Evolutionary conservation across 1,284 basidiomycete genomes (phyloP).

Genomic region (Melampsora americana): DNA sequence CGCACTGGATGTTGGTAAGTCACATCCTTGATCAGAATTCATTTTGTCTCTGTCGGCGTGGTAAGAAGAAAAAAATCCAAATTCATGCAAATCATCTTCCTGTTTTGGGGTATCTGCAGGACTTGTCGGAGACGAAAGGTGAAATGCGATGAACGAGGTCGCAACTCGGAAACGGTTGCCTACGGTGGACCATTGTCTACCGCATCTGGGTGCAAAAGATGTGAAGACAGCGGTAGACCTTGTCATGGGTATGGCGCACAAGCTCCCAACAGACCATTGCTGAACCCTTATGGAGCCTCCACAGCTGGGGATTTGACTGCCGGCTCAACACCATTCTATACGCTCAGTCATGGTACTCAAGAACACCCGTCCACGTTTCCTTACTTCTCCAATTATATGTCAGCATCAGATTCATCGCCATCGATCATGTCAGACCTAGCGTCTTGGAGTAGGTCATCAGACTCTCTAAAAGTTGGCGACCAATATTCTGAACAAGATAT

Average conservation of each 20-base stretch:
- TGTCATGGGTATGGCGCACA: slow-evolving; percentile 43
- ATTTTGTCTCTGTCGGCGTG: background rate
- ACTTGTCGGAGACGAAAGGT: slow-evolving; percentile 40
- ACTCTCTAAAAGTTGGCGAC: background rate
- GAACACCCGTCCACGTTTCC: background rate
- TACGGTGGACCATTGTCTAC: slow-evolving; percentile 36
- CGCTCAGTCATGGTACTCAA: slow-evolving; percentile 7
- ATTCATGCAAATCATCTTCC: background rate
- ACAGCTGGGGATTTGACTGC: background rate
- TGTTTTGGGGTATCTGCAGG: slow-evolving; percentile 9
- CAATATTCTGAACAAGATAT: background rate
- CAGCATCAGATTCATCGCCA: slow-evolving; percentile 2
- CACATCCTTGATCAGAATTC: background rate
- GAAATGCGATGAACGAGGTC: slow-evolving; percentile 43
- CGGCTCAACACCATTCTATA: slow-evolving; percentile 16
- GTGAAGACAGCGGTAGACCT: slow-evolving; percentile 40
- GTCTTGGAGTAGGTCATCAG: slow-evolving; percentile 16
- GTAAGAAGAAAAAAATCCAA: background rate
- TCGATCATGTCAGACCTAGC: background rate
- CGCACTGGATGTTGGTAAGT: slow-evolving; percentile 42
- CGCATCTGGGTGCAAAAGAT: slow-evolving; percentile 32
- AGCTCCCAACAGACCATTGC: slow-evolving; percentile 18
- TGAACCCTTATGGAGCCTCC: slow-evolving; percentile 13
- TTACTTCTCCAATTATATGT: background rate
- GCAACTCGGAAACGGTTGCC: slow-evolving; percentile 41